Conservation (phyloP, 1,139 yeast genomes). For the Starmera stellimalicola region DNA sequence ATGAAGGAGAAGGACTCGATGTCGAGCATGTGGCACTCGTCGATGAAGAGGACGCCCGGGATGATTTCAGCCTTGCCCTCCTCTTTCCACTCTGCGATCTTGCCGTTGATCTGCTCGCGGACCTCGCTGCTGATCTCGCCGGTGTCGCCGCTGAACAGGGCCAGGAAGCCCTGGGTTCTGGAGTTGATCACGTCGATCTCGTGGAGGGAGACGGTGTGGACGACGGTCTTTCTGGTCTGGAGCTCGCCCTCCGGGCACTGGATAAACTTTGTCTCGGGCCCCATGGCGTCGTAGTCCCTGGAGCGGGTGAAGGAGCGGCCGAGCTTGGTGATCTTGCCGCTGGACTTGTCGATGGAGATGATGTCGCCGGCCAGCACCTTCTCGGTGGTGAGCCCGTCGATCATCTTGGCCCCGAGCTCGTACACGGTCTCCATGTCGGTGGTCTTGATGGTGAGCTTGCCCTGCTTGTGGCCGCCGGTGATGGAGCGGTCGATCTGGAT, state of each 20-base stretch:
- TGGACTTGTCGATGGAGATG: constrained; percentile 88
- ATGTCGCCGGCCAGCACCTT: constrained; percentile 97
- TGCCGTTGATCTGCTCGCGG: constrained; percentile 92
- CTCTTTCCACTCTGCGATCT: constrained; percentile 98
- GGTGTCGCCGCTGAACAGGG: constrained; percentile 93
- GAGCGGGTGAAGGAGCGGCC: constrained; percentile 96
- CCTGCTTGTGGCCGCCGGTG: constrained; percentile 97
- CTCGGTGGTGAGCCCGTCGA: constrained; percentile 90
- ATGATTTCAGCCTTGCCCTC: constrained; percentile 98
- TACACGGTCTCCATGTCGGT: constrained; percentile 99
- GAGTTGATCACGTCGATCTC: constrained; percentile 98
- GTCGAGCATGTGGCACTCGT: constrained; percentile 98
- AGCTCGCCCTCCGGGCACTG: constrained; percentile 99
- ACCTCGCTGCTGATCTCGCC: constrained; percentile 96
- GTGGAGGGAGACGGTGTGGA: constrained; percentile 92
- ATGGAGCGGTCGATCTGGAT: constrained; percentile 94
- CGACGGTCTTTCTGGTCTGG: constrained; percentile 90
- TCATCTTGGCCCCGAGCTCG: constrained; percentile 95
- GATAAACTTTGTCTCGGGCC: constrained; percentile 94
- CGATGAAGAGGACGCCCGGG: constrained; percentile 97
- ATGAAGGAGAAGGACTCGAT: constrained; percentile 94
- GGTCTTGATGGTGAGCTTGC: constrained; percentile 92
- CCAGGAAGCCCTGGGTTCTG: constrained; percentile 95
- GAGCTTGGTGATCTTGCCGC: constrained; percentile 86
- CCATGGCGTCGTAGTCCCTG: constrained; percentile 98